Percentiles rank a stretch among this genome's conserved stretches.
phyloP scores from a whole-genome alignment of 2,329 filamentous ascomycete species.

The Dothiorella sarmentorum region DNA sequence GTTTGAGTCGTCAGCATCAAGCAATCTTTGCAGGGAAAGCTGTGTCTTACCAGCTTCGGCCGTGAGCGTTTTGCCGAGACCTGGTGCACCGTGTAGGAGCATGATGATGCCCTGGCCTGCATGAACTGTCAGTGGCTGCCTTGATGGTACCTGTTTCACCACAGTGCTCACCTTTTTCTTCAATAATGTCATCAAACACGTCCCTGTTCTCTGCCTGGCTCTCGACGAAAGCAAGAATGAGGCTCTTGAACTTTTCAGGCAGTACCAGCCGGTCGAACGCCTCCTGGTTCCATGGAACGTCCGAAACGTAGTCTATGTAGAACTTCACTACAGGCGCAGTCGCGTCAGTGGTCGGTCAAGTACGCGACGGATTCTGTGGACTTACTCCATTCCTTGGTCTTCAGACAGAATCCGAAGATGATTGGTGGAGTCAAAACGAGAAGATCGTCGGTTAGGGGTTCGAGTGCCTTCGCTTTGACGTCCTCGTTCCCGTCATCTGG shows the following conservation, averaged over 20 bases:
- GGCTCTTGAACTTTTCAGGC: slow-evolving; percentile 27
- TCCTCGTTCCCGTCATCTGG: neutral
- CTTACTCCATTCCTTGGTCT: slow-evolving; percentile 31
- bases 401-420: slow-evolving; percentile 31
- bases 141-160: too few species aligned
- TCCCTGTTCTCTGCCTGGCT: slow-evolving; percentile 23
- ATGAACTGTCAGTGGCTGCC: neutral
- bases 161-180: slow-evolving; percentile 28
- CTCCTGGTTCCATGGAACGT: slow-evolving; percentile 29
- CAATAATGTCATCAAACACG: slow-evolving; percentile 30
- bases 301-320: slow-evolving; percentile 25
- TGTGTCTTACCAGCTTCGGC: neutral
- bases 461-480: neutral
- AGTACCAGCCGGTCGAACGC: slow-evolving; percentile 33
- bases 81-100: slow-evolving; percentile 9
- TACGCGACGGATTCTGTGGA: accelerated
- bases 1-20: neutral
- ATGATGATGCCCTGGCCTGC: slow-evolving; percentile 15
- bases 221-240: slow-evolving; percentile 28
- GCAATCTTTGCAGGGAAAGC: neutral
- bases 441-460: slow-evolving; percentile 23
- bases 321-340: neutral
- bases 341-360: neutral
- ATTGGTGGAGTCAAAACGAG: slow-evolving; percentile 26
- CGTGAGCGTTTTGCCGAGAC: slow-evolving; percentile 16